Percentiles rank a stretch among this genome's conserved stretches.
Evolutionary conservation across 1,139 yeast genomes (phyloP).

Genomic region (Blastobotrys illinoisensis): DNA sequence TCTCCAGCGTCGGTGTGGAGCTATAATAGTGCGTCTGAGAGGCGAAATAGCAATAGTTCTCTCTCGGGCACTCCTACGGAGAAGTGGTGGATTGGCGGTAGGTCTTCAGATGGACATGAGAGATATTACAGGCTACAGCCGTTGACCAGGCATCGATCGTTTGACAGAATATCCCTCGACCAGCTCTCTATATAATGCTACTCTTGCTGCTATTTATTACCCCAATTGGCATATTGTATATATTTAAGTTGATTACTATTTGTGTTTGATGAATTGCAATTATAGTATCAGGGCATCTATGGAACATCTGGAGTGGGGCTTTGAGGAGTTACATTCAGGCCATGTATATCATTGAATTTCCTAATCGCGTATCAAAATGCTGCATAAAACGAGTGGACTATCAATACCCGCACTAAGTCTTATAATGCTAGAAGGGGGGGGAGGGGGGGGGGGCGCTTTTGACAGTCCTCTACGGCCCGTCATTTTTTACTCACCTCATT

Average conservation of each 20-base stretch:
- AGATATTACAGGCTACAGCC: slow-evolving; percentile 29
- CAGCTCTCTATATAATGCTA: neutral
- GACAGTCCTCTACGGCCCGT: too few species aligned
- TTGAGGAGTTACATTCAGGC: too few species aligned
- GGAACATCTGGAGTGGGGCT: too few species aligned
- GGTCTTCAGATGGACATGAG: slow-evolving; percentile 30
- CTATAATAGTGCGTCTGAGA: neutral
- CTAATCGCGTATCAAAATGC: too few species aligned
- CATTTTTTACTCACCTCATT: too few species aligned
- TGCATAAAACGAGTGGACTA: too few species aligned
- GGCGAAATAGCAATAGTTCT: neutral
- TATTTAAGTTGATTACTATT: neutral
- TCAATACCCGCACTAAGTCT: too few species aligned
- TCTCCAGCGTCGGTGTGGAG: neutral
- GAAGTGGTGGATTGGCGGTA: slow-evolving; percentile 33
- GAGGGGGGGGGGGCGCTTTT: too few species aligned
- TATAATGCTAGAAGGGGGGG: too few species aligned
- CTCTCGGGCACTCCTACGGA: slow-evolving; percentile 9
- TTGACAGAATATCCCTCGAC: neutral
- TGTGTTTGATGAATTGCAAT: too few species aligned
- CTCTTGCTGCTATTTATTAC: neutral
- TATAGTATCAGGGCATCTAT: too few species aligned
- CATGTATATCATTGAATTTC: too few species aligned
- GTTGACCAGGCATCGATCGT: slow-evolving; percentile 5
- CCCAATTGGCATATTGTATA: neutral